Evolutionary conservation across 2,329 filamentous ascomycete species (phyloP).

Genomic region (Monosporascus sp.): DNA sequence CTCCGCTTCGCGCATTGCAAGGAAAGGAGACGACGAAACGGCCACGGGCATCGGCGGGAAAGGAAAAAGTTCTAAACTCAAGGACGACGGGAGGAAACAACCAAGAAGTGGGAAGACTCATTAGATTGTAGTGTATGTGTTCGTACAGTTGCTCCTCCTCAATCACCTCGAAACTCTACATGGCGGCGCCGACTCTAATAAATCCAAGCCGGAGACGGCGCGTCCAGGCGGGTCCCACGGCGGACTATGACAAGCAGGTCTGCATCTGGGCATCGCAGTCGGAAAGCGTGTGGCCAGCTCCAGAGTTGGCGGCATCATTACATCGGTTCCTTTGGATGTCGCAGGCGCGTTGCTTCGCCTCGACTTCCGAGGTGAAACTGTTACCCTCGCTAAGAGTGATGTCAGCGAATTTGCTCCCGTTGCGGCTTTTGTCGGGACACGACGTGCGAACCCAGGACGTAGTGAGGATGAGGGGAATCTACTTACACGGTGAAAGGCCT

Average conservation of each 20-base stretch:
- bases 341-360: constrained; percentile 57
- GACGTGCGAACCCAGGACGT: neutral
- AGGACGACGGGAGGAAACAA: too few relatives aligned
- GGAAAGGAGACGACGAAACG: constrained; percentile 6
- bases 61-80: too few relatives aligned
- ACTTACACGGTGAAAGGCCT: neutral
- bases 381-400: constrained; percentile 44
- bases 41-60: constrained; percentile 11
- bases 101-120: too few relatives aligned
- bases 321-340: constrained; percentile 60
- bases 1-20: constrained; percentile 2
- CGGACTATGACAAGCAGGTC: constrained; percentile 7
- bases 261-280: constrained; percentile 51
- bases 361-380: constrained; percentile 52
- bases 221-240: too few relatives aligned
- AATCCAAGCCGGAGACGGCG: too few relatives aligned
- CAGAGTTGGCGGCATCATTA: constrained; percentile 50
- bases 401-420: neutral
- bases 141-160: too few relatives aligned
- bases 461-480: neutral
- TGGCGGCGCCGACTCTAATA: too few relatives aligned
- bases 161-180: too few relatives aligned
- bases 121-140: too few relatives aligned
- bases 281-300: constrained; percentile 37
- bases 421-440: too few relatives aligned